Evolutionary conservation across 306 rosid genomes (phyloP), one percentile per base, ranked within the genome.

Genomic region (Fragaria nilgerrensis): DNA sequence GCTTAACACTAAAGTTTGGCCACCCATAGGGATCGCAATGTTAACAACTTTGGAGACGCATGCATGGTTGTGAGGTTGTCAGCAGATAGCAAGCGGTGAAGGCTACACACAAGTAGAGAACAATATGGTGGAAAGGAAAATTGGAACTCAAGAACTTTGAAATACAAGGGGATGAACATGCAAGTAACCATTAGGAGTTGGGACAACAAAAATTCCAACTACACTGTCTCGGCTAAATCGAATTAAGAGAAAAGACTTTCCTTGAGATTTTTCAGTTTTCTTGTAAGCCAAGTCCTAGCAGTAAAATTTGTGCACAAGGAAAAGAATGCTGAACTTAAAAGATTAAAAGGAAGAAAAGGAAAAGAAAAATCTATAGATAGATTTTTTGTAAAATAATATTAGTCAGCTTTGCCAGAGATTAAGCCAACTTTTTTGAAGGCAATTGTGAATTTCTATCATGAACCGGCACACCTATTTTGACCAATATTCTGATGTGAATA

Each of bases 281-380:
- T 47, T 47, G 15, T n/a, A 9, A 4, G 25, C 64, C 0, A 11
- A 59, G 17, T 59, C 22, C 17, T 20, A 50, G 1, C 12, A 72
- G 12, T 72, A 41, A 41, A 50, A 32, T 81, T 88, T 87, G 67
- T 86, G 91, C 77, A 89, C 88, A 0, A 86, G 82, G 32, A 88
- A 89, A 62, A 79, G 36, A 12, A 14, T 59, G 32, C 25, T 25
- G 66, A 49, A 16, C 62, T 11, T 23, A 59, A 27, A 56, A 23
- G 25, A 3, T 14, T 11, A 58, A 58, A 58, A 58, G 9, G 12
- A 22, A 22, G 15, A 9, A 13, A 25, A 36, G 1, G 10, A 17
- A 65, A 65, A 64, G 9, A 27, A 9, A 34, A 34, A 8, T 1
- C 8, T 20, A 39, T 10, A 10, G 7, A 19, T 34, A 8, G 49